Evolutionary conservation across 2,329 filamentous ascomycete genomes (phyloP), one percentile per base, ranked within the genome.

Genomic region (Penicillium rolfsii): DNA sequence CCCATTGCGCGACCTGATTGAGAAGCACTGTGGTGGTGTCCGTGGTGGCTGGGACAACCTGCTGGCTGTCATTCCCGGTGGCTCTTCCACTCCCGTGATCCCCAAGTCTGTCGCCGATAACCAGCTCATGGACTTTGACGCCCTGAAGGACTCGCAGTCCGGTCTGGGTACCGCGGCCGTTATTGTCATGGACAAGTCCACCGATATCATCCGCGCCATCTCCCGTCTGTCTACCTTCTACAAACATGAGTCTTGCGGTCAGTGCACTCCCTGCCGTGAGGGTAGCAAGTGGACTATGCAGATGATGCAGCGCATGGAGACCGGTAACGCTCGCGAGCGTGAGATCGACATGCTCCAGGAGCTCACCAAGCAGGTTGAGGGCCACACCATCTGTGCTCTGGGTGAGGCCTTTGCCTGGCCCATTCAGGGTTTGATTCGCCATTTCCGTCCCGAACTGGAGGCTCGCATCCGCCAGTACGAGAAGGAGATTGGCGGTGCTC

Each of bases 271-370:
- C n/a, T 99, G 95, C 86, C 91, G 95, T 76, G 95, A 99, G 82
- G 95, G 95, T 68, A 96, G 90, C 84, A 97, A 96, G 83, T 99
- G 95, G 95, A 97, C 94, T 11, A 91, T 96, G 80, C 93, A 99
- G 84, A 98, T 99, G 79, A 98, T 99, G 95, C 84, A 90, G 79
- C 90, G 95, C 59, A 96, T 99, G 71, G 93, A 96, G 84, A 90
- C 91, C 78, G 95, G 95, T 61, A 87, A 91, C 79, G 95, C 91
- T 62, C 88, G 91, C 64, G 88, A 89, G 79, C 86, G 95, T 63
- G 95, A 99, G 82, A 99, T 99, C 77, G 95, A 99, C 78, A 99
- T 99, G 95, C 86, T 99, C 69, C 95, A 97, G 83, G 95, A 99
- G 84, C 83, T 99, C 70, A 99, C 95, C 65, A 99, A 99, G 86